Conservation (phyloP, 1,139 yeast genomes). For the Saccharomyces pastorianus region DNA sequence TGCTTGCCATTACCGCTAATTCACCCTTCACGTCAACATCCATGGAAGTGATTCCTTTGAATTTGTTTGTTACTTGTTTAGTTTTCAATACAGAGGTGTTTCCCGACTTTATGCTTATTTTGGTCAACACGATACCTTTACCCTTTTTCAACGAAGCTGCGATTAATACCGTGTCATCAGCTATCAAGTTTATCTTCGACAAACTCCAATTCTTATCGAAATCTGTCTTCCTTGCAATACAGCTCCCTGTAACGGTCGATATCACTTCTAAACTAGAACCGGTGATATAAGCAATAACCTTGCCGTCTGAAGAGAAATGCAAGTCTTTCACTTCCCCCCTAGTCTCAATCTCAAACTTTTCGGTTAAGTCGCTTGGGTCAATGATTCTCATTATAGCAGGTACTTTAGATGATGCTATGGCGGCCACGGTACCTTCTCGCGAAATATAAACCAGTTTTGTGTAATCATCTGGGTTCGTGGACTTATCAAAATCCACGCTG, state of each 20-base stretch:
- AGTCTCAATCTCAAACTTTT: slow-evolving; percentile 43
- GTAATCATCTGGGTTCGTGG: slow-evolving; percentile 44
- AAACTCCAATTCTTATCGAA: slow-evolving; percentile 35
- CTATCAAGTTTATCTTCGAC: slow-evolving; percentile 53
- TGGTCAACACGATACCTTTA: slow-evolving; percentile 35
- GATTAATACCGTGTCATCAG: slow-evolving; percentile 42
- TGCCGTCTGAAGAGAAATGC: slow-evolving; percentile 42
- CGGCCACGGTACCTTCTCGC: slow-evolving; percentile 48
- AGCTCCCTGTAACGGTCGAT: slow-evolving; percentile 35
- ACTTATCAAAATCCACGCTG: slow-evolving; percentile 38
- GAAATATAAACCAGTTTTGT: slow-evolving; percentile 51
- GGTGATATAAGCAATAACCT: slow-evolving; percentile 51
- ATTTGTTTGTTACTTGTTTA: slow-evolving; percentile 43
- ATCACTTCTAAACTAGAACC: slow-evolving; percentile 45
- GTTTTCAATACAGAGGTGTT: slow-evolving; percentile 36
- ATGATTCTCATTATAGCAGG: slow-evolving; percentile 54
- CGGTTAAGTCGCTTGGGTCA: slow-evolving; percentile 47
- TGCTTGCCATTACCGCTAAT: slow-evolving; percentile 64
- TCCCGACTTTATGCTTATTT: slow-evolving; percentile 28
- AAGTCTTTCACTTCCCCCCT: slow-evolving; percentile 45
- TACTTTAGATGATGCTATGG: slow-evolving; percentile 50
- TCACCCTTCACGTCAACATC: slow-evolving; percentile 41
- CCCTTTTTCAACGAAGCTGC: slow-evolving; percentile 47
- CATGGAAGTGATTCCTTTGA: slow-evolving; percentile 64
- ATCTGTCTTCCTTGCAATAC: slow-evolving; percentile 32